Base-by-base conservation (phyloP, 2,329 filamentous ascomycete species). In the Pseudocercospora crystallina region DNA sequence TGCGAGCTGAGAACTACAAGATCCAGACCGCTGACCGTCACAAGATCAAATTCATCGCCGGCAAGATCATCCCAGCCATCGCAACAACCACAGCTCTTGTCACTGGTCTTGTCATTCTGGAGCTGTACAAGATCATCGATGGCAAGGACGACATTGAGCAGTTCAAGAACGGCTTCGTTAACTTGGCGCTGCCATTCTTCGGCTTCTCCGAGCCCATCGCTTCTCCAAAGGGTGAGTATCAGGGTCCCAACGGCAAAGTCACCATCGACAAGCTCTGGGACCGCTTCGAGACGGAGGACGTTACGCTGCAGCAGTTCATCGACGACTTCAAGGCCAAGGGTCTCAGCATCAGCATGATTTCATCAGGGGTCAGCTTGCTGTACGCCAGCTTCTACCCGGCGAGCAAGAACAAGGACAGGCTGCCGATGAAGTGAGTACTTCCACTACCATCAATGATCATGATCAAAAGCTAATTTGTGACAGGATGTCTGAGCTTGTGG, bases 1-100 rank as follows among this genome's bases (percentile, higher is more conserved):
- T 99, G 53, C 89, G 95, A 53, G 94, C 94, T 0, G 87, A 95
- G 72, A 99, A 99, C 76, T 99, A 99, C 81, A 95, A 94, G 72
- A 99, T 99, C 61, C 84, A 89, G 65, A 81, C 85, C 58, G 91
- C 94, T 0, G 92, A 99, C 68, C 83, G 90, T 56, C 94, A 96
- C 80, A 95, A 94, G 84, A 99, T 92, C 56, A 99, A 99, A 78
- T 97, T 99, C 73, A 99, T 99, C 69, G 95, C 94, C 30, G 94
- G 94, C 70, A 99, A 99, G 82, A 99, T 99, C 62, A 99, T 99
- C 60, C 94, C 94, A 15, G 94, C 94, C 39, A 99, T 99, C 71
- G 94, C 94, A 38, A 99, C 94, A 2, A 97, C 94, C 0, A 99
- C 94, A 2, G 92, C 94, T 2, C 78, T 99, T 51, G 92, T 97